Evolutionary conservation across 306 rosid genomes (phyloP).

Genomic region (Cicer judaicum): DNA sequence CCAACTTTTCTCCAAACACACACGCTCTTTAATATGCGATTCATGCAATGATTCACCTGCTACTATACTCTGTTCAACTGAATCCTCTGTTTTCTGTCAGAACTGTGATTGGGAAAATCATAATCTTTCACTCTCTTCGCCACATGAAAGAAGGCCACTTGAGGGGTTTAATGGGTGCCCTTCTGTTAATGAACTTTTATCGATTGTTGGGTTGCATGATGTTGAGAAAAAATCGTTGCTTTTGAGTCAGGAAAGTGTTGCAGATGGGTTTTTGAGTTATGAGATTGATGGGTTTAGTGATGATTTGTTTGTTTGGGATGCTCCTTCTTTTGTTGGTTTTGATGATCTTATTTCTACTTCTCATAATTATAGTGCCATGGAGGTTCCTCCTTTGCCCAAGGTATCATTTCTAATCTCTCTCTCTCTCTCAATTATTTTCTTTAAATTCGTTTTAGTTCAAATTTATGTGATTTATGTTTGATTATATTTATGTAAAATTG

Average conservation of each 20-base stretch:
- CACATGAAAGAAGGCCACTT: constrained; percentile 73
- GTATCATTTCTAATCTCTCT: constrained; percentile 40
- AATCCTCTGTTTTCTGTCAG: constrained; percentile 75
- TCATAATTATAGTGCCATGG: constrained; percentile 70
- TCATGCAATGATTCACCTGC: constrained; percentile 73
- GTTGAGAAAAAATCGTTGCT: constrained; percentile 59
- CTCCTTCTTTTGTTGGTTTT: constrained; percentile 68
- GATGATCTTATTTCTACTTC: constrained; percentile 73
- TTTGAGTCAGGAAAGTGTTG: constrained; percentile 35
- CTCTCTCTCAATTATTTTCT: no score
- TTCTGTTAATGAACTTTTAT: constrained; percentile 58
- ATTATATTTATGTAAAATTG: no score
- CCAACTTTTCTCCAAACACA: constrained; percentile 84
- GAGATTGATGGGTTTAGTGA: constrained; percentile 56
- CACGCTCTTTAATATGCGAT: constrained; percentile 76
- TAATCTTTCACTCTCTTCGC: constrained; percentile 45
- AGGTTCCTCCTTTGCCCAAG: constrained; percentile 85
- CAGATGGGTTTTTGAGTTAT: constrained; percentile 43
- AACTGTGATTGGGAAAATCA: constrained; percentile 92
- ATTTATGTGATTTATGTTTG: no score
- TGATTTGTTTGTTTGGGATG: constrained; percentile 71
- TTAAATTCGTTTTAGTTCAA: no score
- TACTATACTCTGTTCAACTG: constrained; percentile 79
- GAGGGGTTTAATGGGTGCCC: constrained; percentile 82
- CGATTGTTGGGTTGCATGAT: constrained; percentile 67